These are phyloP conservation scores for Bipolaris zeicola DNA, from an alignment of 2,329 filamentous ascomycete species.

Conservation along the genomic window DNA sequence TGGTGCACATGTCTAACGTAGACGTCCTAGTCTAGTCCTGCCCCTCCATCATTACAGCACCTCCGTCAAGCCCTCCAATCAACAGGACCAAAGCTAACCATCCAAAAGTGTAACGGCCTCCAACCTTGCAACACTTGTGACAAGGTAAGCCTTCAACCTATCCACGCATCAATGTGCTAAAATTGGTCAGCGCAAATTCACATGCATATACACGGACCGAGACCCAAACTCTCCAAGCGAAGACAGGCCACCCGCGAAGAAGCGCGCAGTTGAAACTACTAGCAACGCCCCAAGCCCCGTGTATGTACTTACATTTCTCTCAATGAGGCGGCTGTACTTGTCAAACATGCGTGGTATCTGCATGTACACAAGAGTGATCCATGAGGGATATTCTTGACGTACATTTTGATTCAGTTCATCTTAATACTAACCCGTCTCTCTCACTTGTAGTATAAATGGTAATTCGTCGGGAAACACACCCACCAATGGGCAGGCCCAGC, in stretches of 20 bases:
- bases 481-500: conserved; percentile 24
- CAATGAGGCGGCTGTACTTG: not conserved
- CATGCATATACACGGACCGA: conserved; percentile 47
- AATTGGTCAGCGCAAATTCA: conserved; percentile 47
- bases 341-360: not conserved
- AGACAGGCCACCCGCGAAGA: conserved; percentile 48
- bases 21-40: not conserved
- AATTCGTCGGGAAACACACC: conserved; percentile 30
- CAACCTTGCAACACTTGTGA: conserved; percentile 64
- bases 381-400: not conserved
- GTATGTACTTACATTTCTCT: conserved; percentile 3
- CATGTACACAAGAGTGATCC: not conserved
- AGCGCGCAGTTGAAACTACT: conserved; percentile 30
- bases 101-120: conserved; percentile 62
- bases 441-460: conserved; percentile 19
- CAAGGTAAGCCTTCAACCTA: conserved; percentile 51
- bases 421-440: not conserved
- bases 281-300: conserved; percentile 23
- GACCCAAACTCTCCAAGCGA: conserved; percentile 43
- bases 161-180: conserved; percentile 19
- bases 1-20: not conserved
- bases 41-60: not conserved
- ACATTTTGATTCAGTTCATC: not conserved
- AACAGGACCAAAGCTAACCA: conserved; percentile 17
- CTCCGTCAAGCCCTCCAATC: not conserved